Evolutionary conservation across 208 protist species (phyloP), one percentile per base, ranked within the genome.

Genomic region (Acanthamoeba quina): DNA sequence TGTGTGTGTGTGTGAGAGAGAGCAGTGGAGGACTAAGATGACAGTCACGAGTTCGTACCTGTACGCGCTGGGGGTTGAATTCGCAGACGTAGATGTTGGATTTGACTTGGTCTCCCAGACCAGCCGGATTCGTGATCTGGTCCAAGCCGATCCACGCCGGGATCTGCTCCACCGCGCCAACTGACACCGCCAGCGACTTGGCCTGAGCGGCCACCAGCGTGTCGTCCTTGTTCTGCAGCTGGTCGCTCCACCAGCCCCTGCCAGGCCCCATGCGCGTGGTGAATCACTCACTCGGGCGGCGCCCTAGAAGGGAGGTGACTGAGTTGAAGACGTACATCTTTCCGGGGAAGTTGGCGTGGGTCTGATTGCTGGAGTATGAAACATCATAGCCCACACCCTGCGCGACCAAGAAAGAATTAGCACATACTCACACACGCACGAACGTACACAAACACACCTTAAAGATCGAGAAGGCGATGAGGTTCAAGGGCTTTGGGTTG

Each of bases 201-300:
- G 64, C 4, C 24, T 6, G 24, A 72, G 0, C 24, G 17, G 94
- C 94, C n/a, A 95, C 34, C 2, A 95, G 86, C 34, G 94, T 95
- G 47, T 94, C 88, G 52, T 95, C 94, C 76, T 72, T 94, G 94
- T 90, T 95, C 31, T 95, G 94, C 86, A 95, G 72, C 5, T 95
- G 92, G 76, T 95, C 94, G 49, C 89, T 94, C 94, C 94, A 95
- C 94, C 94, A 95, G 58, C 94, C 94, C 34, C 37, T 41, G 11
- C 9, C 15, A 0, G 2, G 24, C 4, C 7, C 13, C 29, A 76
- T 19, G 68, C n/a, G 10, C 3, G 49, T 3, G 9, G 37, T 54
- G 49, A 54, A 5, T 17, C 49, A 54, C 7, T 17, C 15, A 54
- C 49, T 17, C 49, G 9, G 56, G 56, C 7, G 13, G 56, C 15